Evolutionary conservation across 768 basidiomycete genomes (phyloP).

Genomic region (Myochromella boudieri): DNA sequence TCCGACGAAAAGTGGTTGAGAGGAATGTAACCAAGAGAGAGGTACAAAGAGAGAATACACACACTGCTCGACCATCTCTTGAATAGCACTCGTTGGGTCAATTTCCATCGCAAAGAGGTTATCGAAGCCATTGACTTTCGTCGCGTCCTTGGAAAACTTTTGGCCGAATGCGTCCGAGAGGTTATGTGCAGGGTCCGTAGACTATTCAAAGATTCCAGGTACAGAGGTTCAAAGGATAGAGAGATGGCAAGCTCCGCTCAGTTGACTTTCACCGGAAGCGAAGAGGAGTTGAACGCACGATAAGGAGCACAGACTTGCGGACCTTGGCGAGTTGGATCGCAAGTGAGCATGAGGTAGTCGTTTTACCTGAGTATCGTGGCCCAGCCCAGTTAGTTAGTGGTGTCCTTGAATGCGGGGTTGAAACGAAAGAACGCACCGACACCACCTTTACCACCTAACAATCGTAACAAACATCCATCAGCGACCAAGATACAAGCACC

Average conservation of each 20-base stretch:
- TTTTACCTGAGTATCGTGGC: conserved; percentile 73
- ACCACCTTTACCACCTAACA: conserved; percentile 94
- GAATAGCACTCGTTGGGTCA: conserved; percentile 95
- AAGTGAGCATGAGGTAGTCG: conserved; percentile 95
- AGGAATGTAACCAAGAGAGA: not conserved
- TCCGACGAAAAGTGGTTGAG: conserved; percentile 2
- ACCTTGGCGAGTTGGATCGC: conserved; percentile 93
- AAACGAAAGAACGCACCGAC: conserved; percentile 65
- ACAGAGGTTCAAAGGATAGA: not conserved
- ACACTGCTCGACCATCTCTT: conserved; percentile 99
- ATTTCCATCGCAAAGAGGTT: conserved; percentile 99
- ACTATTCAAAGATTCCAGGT: conserved; percentile 45
- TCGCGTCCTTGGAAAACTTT: conserved; percentile 99
- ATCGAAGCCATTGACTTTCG: conserved; percentile 94
- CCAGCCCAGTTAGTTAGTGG: not conserved
- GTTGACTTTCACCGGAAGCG: not conserved
- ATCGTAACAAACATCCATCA: no score
- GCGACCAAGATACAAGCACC: no score
- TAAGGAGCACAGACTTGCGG: conserved; percentile 94
- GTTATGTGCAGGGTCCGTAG: conserved; percentile 99
- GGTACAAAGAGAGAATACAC: conserved; percentile 23
- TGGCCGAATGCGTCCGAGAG: conserved; percentile 98
- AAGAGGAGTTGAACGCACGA: conserved; percentile 52
- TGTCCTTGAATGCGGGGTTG: not conserved
- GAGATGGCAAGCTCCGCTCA: no score